Evolutionary conservation across 2,329 filamentous ascomycete genomes (phyloP), one percentile per base, ranked within the genome.

Genomic region (Alternaria panax): DNA sequence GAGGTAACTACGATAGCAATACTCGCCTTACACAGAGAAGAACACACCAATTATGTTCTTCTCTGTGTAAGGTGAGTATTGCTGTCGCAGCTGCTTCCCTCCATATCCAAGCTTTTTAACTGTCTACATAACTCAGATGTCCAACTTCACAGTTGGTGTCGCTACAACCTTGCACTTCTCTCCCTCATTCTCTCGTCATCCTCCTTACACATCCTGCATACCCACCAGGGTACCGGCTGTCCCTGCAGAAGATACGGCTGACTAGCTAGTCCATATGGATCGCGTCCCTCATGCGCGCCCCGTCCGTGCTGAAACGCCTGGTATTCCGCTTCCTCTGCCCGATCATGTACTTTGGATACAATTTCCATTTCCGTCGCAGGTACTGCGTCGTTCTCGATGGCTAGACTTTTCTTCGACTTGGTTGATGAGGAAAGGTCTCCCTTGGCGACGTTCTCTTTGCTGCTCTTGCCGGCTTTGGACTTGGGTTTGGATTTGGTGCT

Each of bases 261-360:
- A 25, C 53, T 50, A 6, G 36, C 45, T 16, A 55, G 9, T 9
- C 45, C 45, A 27, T 50, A 50, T 14, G 27, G 45, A 50, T 50
- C 45, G 3, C 53, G 34, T 16, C 53, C 36, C 9, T 42, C 24
- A 16, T 55, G 53, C 45, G 7, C 5, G 8, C 45, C 45, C 7
- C 14, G 22, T 11, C 6, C n/a, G 36, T 55, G 53, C 5, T 30
- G 18, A 5, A 7, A 24, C 5, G 9, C 14, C 45, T 34, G 22
- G 16, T 9, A n/a, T 30, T 22, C 6, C 14, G 16, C 9, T 20
- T 7, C 36, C 4, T 16, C 16, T 4, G 16, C 25, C 9, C 12
- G 0, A 24, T 16, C 6, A 4, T 9, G 11, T 41, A 24, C 20
- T 16, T 41, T 12, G 20, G 4, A 12, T 24, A 14, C 12, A 5